phyloP scores from a whole-genome alignment of 2,329 filamentous ascomycete species.

The Corniculantispora saksenae region DNA sequence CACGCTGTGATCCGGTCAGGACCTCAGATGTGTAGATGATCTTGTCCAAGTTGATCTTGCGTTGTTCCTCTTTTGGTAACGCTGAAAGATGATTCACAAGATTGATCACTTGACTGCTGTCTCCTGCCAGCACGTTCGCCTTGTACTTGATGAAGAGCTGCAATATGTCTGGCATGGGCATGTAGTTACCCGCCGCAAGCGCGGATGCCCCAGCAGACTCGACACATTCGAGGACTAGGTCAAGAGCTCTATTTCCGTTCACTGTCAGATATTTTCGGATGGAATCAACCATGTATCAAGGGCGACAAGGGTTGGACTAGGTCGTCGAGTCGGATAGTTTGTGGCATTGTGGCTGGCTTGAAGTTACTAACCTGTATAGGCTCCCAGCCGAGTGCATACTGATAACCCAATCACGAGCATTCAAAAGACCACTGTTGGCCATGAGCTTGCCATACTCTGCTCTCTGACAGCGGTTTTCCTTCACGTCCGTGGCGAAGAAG shows the following conservation, averaged over 20 bases:
- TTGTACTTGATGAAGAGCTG: constrained; percentile 33
- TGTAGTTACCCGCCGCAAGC: constrained; percentile 36
- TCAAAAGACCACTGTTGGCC: constrained; percentile 30
- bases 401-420: constrained; percentile 40
- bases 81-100: constrained; percentile 38
- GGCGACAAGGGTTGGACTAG: no score
- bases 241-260: constrained; percentile 32
- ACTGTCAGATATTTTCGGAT: background rate
- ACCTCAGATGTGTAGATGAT: constrained; percentile 48
- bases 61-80: constrained; percentile 23
- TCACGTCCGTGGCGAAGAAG: constrained; percentile 41
- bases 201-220: constrained; percentile 44
- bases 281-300: no score
- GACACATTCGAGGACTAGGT: constrained; percentile 40
- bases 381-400: constrained; percentile 37
- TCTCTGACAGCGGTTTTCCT: constrained; percentile 44
- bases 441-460: constrained; percentile 36
- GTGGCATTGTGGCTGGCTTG: no score
- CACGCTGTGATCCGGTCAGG: constrained; percentile 35
- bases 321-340: no score
- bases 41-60: constrained; percentile 37
- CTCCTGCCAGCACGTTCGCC: constrained; percentile 40
- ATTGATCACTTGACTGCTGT: constrained; percentile 40
- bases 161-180: constrained; percentile 29
- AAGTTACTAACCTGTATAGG: constrained; percentile 32